Evolutionary conservation across 208 protist species (phyloP), one percentile per base, ranked within the genome.

Genomic region (Crithidia thermophila): DNA sequence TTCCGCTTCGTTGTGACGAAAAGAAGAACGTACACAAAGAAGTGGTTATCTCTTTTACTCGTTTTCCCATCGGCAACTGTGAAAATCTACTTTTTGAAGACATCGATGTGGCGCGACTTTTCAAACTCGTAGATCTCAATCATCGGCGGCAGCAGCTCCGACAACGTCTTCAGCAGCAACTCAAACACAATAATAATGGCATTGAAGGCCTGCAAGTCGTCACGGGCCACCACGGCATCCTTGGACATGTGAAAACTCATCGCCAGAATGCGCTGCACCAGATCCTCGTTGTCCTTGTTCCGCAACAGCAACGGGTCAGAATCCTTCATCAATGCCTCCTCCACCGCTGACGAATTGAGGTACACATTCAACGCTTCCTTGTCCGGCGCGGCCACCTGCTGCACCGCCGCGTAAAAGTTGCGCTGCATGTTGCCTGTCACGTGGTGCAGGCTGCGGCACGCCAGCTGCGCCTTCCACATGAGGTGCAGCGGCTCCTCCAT

Each of bases 351-450:
- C 0, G 75, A 78, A 68, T 56, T 77, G 4, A 70, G 27, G 61
- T 85, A 85, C 31, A 58, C 25, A 27, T 82, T 87, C 21, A 87
- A 45, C 27, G 37, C 10, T 14, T 74, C 14, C 46, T 72, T 77
- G 33, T 87, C 81, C 0, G 52, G 28, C 7, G 9, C 33, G 27
- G 53, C 53, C 36, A 83, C 65, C 64, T 82, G 63, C 49, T 75
- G 81, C 37, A 75, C 56, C 2, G 81, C 81, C n/a, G 77, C 77
- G 66, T 75, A 83, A 45, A 87, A 87, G 72, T 82, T 87, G 4
- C 68, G 63, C 67, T 87, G 81, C 14, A 87, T 81, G 67, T 87
- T 87, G 28, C 81, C 81, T 20, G 75, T 87, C n/a, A 87, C 77
- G 37, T 76, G 60, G 4, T 73, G 63, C 58, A 87, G 56, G 31